Conservation (phyloP, 2,329 filamentous ascomycete genomes). For the Aspergillus sclerotialis region DNA sequence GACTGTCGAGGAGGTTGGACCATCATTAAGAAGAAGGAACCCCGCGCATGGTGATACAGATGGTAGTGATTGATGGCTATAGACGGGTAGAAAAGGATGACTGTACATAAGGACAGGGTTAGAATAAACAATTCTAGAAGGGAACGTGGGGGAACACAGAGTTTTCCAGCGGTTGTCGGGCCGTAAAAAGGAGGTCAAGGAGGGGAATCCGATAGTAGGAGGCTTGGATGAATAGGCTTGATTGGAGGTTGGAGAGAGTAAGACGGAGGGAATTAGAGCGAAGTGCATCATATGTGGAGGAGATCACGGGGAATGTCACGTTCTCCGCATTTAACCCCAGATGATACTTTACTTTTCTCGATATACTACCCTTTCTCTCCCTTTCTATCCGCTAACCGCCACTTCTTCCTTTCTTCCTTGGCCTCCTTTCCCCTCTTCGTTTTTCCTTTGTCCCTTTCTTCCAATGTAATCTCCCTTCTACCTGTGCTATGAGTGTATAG, state of each 20-base stretch:
- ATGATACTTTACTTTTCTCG: not conserved
- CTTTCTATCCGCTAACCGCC: conserved; percentile 2
- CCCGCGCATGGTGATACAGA: not conserved
- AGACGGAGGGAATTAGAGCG: too few relatives aligned
- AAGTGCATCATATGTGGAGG: too few relatives aligned
- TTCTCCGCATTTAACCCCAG: conserved; percentile 1
- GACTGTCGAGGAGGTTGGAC: conserved; percentile 21
- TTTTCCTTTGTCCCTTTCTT: conserved; percentile 1
- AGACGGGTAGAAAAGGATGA: too few relatives aligned
- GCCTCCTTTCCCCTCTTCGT: not conserved
- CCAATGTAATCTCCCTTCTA: conserved; percentile 1
- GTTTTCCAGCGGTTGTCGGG: too few relatives aligned
- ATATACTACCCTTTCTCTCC: conserved; percentile 1
- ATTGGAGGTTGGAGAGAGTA: too few relatives aligned
- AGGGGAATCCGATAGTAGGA: too few relatives aligned
- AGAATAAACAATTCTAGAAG: too few relatives aligned
- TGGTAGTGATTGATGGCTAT: not conserved
- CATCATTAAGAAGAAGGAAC: not conserved
- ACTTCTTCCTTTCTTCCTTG: conserved; percentile 1
- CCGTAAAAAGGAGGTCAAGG: too few relatives aligned
- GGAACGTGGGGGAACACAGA: too few relatives aligned
- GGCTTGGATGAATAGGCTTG: too few relatives aligned
- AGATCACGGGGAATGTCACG: not conserved
- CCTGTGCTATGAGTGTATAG: not conserved
- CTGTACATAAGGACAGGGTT: too few relatives aligned